Evolutionary conservation across 768 basidiomycete species (phyloP).

Genomic region (Boletus reticulatus): DNA sequence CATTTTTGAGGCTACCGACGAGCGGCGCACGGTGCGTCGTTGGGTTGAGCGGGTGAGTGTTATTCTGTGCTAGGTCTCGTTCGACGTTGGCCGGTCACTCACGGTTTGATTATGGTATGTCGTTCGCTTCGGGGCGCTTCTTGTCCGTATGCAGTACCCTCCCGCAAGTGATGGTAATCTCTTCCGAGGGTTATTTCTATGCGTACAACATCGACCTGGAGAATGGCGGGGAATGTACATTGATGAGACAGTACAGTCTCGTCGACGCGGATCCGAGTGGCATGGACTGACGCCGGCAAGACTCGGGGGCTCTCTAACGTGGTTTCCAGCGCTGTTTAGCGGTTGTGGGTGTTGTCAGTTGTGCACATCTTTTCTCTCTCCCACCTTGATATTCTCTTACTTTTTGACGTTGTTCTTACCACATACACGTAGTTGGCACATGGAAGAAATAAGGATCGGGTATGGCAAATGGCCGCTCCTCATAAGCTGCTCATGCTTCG

Average conservation of each 20-base stretch:
- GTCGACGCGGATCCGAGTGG: constrained; percentile 28
- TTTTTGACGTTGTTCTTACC: neutral
- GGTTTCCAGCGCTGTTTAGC: neutral
- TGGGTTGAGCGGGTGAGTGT: constrained; percentile 81
- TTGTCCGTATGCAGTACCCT: constrained; percentile 58
- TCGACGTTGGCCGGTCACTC: neutral
- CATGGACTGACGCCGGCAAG: constrained; percentile 25
- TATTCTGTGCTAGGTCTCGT: neutral
- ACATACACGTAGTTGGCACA: neutral
- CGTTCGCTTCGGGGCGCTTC: neutral
- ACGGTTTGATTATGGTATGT: neutral
- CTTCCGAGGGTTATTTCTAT: constrained; percentile 94
- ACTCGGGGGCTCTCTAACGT: neutral
- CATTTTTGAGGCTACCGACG: constrained; percentile 80
- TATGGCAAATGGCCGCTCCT: neutral
- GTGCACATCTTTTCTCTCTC: neutral
- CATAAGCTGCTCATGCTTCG: too few relatives aligned
- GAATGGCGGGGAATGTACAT: constrained; percentile 89
- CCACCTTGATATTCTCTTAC: neutral
- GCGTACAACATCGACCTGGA: constrained; percentile 95
- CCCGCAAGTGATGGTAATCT: constrained; percentile 97
- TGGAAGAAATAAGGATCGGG: neutral
- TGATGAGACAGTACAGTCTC: constrained; percentile 89
- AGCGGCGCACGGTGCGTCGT: constrained; percentile 82
- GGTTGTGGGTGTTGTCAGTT: neutral